These are phyloP conservation scores for Haplosporangium gracile DNA, from an alignment of 192 early-diverging fungal genomes.

Conservation along the genomic window DNA sequence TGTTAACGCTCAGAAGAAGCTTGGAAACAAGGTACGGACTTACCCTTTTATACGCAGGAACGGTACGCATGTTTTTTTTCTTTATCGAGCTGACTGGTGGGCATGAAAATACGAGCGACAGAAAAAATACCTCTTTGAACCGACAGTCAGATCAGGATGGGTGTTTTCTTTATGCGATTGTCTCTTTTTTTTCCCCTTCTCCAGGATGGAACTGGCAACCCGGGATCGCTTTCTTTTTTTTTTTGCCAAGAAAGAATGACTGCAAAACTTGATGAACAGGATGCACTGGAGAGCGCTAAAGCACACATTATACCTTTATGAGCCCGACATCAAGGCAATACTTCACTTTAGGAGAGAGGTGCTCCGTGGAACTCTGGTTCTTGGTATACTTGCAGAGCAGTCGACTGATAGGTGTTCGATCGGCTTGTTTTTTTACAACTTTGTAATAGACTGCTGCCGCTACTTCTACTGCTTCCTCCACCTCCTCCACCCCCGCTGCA, in stretches of 20 bases:
- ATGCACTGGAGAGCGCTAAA: background rate
- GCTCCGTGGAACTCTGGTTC: background rate
- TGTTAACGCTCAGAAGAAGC: slow-evolving; percentile 84
- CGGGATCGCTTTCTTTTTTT: background rate
- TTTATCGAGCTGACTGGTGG: background rate
- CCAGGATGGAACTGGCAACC: background rate
- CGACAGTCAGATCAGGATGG: background rate
- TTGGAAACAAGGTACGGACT: slow-evolving; percentile 55
- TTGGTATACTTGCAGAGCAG: background rate
- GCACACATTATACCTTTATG: background rate
- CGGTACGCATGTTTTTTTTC: background rate
- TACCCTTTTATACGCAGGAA: no score
- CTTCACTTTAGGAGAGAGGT: background rate
- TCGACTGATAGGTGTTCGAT: background rate
- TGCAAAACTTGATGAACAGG: background rate
- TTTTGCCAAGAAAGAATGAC: background rate
- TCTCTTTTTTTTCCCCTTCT: background rate
- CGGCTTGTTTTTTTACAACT: background rate
- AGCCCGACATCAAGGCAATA: background rate
- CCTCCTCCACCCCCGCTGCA: slow-evolving; percentile 31
- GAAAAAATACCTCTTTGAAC: slow-evolving; percentile 3
- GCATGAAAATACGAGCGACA: background rate
- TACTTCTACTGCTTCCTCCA: slow-evolving; percentile 23
- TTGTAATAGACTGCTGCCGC: slow-evolving; percentile 39
- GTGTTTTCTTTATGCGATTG: background rate